phyloP scores from a whole-genome alignment of 2,329 filamentous ascomycete genomes.

The Septoria petroselini region DNA sequence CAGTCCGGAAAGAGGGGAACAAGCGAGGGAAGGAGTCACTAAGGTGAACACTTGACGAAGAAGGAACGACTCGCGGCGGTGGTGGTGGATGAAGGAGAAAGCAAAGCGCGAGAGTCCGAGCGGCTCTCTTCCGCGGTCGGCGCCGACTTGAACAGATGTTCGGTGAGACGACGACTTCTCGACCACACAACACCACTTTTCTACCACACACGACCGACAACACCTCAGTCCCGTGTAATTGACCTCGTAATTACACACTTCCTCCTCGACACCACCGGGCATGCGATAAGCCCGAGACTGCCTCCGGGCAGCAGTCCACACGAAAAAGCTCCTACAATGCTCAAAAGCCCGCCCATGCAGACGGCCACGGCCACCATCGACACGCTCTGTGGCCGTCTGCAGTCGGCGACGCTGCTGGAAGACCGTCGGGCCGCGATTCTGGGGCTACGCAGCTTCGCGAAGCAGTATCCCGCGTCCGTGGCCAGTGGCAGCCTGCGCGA shows the following conservation, averaged over 20 bases:
- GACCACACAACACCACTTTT: too few species aligned
- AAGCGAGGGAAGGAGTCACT: constrained; percentile 2
- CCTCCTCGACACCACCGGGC: too few species aligned
- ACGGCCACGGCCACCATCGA: constrained; percentile 93
- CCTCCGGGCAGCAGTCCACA: constrained; percentile 26
- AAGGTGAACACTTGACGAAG: neutral
- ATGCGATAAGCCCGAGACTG: constrained; percentile 26
- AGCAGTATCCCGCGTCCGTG: constrained; percentile 92
- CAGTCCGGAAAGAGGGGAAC: constrained; percentile 1
- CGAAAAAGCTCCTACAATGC: constrained; percentile 37
- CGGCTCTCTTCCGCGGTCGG: too few species aligned
- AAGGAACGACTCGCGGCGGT: neutral
- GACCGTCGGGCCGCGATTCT: constrained; percentile 91
- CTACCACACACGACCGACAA: too few species aligned
- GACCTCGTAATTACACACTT: too few species aligned
- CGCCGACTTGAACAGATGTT: too few species aligned
- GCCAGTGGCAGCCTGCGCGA: constrained; percentile 88
- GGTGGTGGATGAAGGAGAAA: constrained; percentile 1
- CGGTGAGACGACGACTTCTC: too few species aligned
- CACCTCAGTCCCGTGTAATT: too few species aligned
- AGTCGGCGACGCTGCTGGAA: constrained; percentile 86
- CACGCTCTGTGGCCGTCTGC: constrained; percentile 79
- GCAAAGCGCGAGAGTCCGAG: too few species aligned
- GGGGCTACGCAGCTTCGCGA: constrained; percentile 90
- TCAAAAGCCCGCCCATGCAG: constrained; percentile 84